These are phyloP conservation scores for Leccinum obscurum DNA, from an alignment of 768 basidiomycete genomes.

Conservation along the genomic window DNA sequence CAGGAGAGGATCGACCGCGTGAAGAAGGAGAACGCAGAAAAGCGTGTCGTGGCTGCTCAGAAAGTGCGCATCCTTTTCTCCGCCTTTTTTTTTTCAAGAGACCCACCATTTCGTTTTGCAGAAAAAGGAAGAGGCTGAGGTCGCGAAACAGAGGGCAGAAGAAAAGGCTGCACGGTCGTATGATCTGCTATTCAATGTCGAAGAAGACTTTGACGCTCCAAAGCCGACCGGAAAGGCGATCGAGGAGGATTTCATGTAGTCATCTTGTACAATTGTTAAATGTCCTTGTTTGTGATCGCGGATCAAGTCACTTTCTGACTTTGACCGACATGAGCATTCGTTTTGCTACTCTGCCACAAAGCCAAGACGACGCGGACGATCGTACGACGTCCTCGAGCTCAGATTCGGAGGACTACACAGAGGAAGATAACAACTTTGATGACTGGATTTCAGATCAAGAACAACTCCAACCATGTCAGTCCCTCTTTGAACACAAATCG, in stretches of 20 bases:
- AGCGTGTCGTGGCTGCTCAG: slow-evolving; percentile 61
- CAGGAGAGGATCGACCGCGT: slow-evolving; percentile 80
- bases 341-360: slow-evolving; percentile 18
- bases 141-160: slow-evolving; percentile 74
- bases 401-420: slow-evolving; percentile 26
- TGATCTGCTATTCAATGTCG: slow-evolving; percentile 71
- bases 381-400: slow-evolving; percentile 20
- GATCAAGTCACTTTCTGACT: background rate
- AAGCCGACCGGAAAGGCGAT: slow-evolving; percentile 69
- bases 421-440: slow-evolving; percentile 68
- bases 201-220: slow-evolving; percentile 52
- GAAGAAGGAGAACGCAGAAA: slow-evolving; percentile 69
- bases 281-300: background rate
- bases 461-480: slow-evolving; percentile 53
- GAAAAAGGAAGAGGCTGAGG: slow-evolving; percentile 79
- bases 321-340: slow-evolving; percentile 31
- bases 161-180: slow-evolving; percentile 90
- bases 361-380: slow-evolving; percentile 13
- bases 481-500: slow-evolving; percentile 70
- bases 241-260: slow-evolving; percentile 89
- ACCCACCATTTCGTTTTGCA: slow-evolving; percentile 31
- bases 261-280: background rate
- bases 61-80: slow-evolving; percentile 46
- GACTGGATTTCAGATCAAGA: slow-evolving; percentile 79
- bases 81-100: background rate